Evolutionary conservation across 1,284 basidiomycete species (phyloP).

Genomic region (Sphagnurus paluster): DNA sequence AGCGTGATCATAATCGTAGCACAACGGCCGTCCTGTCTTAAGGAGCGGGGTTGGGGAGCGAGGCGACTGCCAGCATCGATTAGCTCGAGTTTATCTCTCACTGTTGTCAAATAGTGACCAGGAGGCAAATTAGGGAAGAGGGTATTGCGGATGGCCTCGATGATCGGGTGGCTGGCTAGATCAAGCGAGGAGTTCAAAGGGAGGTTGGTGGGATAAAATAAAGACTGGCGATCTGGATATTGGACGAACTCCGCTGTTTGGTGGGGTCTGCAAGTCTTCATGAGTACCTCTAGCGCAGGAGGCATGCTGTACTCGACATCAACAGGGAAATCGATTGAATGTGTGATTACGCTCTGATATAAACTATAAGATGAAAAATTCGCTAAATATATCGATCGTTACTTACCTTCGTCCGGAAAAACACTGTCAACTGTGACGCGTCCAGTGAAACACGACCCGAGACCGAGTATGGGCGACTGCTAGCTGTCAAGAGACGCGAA

Average conservation of each 20-base stretch:
- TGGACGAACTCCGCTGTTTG: slow-evolving; percentile 53
- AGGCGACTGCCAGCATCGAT: slow-evolving; percentile 60
- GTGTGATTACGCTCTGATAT: slow-evolving; percentile 75
- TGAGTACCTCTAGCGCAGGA: slow-evolving; percentile 76
- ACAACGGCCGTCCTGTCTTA: slow-evolving; percentile 62
- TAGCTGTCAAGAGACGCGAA: slow-evolving; percentile 55
- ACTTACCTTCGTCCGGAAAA: slow-evolving; percentile 75
- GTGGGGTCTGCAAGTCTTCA: slow-evolving; percentile 71
- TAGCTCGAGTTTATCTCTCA: slow-evolving; percentile 70
- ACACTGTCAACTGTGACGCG: slow-evolving; percentile 63
- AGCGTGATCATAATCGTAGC: slow-evolving; percentile 74
- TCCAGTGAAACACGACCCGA: slow-evolving; percentile 73
- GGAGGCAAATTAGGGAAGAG: slow-evolving; percentile 67
- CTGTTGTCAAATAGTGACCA: slow-evolving; percentile 67
- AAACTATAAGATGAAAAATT: not conserved
- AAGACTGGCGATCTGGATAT: slow-evolving; percentile 59
- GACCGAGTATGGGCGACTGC: slow-evolving; percentile 62
- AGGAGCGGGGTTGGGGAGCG: slow-evolving; percentile 49
- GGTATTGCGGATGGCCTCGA: slow-evolving; percentile 68
- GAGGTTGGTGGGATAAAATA: slow-evolving; percentile 72
- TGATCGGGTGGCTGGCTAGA: slow-evolving; percentile 75
- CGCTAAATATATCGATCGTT: not conserved
- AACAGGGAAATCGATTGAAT: slow-evolving; percentile 79
- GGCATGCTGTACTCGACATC: slow-evolving; percentile 74
- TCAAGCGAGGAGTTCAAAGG: slow-evolving; percentile 75